Evolutionary conservation across 2,329 filamentous ascomycete genomes (phyloP).

Genomic region (Phaeomoniella chlamydospora): DNA sequence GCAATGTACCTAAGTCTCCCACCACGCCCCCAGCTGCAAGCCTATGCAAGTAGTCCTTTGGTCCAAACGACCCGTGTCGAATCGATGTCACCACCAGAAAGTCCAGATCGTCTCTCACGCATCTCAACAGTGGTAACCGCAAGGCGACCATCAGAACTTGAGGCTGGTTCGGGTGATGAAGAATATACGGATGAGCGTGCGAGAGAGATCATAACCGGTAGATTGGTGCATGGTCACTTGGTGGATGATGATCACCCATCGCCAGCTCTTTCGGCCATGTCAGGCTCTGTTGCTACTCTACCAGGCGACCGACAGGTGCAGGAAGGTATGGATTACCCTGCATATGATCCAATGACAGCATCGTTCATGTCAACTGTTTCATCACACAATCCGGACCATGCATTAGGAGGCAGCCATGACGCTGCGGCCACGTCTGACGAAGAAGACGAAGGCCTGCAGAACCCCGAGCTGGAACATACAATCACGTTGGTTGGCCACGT

Average conservation of each 20-base stretch:
- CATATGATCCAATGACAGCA: constrained; percentile 79
- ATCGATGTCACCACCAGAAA: constrained; percentile 12
- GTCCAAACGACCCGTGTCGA: constrained; percentile 10
- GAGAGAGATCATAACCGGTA: constrained; percentile 78
- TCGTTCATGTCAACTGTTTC: constrained; percentile 70
- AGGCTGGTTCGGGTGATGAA: constrained; percentile 22
- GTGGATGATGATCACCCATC: constrained; percentile 89
- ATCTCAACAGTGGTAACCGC: constrained; percentile 21
- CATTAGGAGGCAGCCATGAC: constrained; percentile 72
- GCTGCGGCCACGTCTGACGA: constrained; percentile 75
- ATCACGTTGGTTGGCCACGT: constrained; percentile 97
- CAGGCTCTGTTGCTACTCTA: constrained; percentile 43
- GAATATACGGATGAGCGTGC: constrained; percentile 69
- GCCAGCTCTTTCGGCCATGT: constrained; percentile 50
- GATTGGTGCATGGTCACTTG: constrained; percentile 84
- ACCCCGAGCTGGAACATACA: constrained; percentile 75
- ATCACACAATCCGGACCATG: constrained; percentile 52
- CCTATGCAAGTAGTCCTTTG: constrained; percentile 11
- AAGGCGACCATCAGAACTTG: constrained; percentile 24
- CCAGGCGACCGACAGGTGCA: constrained; percentile 30
- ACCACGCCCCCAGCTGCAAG: constrained; percentile 2
- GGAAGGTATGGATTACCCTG: constrained; percentile 34
- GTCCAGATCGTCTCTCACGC: constrained; percentile 16
- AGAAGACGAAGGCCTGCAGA: constrained; percentile 76
- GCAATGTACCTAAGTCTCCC: constrained; percentile 2